Percentiles rank a stretch among this genome's conserved stretches.
Conservation (phyloP, 2,329 filamentous ascomycete genomes). For the Dryadomyces quercus-mongolicae region DNA sequence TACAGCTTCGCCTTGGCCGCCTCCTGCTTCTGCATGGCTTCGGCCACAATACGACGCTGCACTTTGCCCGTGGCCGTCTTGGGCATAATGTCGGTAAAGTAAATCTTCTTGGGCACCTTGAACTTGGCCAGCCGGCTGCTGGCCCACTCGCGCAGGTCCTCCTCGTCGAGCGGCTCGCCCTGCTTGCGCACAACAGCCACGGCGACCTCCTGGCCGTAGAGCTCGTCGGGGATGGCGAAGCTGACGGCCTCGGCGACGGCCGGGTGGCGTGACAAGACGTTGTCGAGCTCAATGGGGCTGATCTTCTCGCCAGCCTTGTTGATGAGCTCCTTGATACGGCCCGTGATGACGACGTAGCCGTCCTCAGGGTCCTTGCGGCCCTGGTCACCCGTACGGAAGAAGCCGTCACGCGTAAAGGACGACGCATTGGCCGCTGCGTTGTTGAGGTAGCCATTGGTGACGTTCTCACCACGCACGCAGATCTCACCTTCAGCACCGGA, state of each 20-base stretch:
- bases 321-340: conserved; percentile 88
- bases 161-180: conserved; percentile 40
- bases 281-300: conserved; percentile 78
- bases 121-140: conserved; percentile 64
- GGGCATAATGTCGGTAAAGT: conserved; percentile 73
- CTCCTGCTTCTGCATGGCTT: conserved; percentile 67
- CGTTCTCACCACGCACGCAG: conserved; percentile 70
- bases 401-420: conserved; percentile 62
- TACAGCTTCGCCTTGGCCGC: conserved; percentile 39
- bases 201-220: conserved; percentile 73
- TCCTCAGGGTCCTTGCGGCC: conserved; percentile 62
- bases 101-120: conserved; percentile 76
- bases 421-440: conserved; percentile 64
- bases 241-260: conserved; percentile 67
- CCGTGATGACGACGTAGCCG: conserved; percentile 75
- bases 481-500: conserved; percentile 69
- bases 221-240: conserved; percentile 70
- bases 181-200: conserved; percentile 65
- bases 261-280: conserved; percentile 62
- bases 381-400: conserved; percentile 82
- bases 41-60: conserved; percentile 74
- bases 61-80: conserved; percentile 92
- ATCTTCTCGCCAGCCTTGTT: conserved; percentile 88
- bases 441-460: conserved; percentile 77
- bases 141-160: conserved; percentile 58